Base-by-base conservation (phyloP, 2,329 filamentous ascomycete species). In the Microdochium paspali region DNA sequence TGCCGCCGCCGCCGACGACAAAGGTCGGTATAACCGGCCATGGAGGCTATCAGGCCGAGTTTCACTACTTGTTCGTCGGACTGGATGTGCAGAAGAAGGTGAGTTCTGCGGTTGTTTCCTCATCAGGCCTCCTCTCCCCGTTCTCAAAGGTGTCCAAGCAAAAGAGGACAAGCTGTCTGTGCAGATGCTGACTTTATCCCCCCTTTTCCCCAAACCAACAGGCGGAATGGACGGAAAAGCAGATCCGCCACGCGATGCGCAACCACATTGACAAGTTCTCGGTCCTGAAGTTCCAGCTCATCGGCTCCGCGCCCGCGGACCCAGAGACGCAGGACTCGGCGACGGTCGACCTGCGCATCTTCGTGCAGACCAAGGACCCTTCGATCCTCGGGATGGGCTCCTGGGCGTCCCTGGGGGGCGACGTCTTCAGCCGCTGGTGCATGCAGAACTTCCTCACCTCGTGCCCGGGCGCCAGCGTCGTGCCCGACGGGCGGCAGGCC, bases 1-100 rank as follows among this genome's bases (percentile, higher is more conserved):
- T 60, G 7, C 61, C 64, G 26, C 63, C 64, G 13, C 63, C 63
- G 18, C 58, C 63, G 13, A 66, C 64, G 1, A 66, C 63, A 18
- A 65, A 65, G 50, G 53, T 64, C 13, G 63, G 60, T 18, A 60
- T 66, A 44, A 65, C 64, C 52, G 63, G 63, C 39, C 49, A 53
- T 10, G 62, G 57, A 24, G 64, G 63, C 30, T 66, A 58, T 47
- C 59, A 64, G 30, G 59, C 55, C 7, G 60, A 64, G 46, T 47
- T 25, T 15, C 46, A 47, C 39, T 32, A 43, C 30, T 28, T 28
- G 20, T 43, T 43, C 15, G 32, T 42, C 32, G 46, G 46, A 4
- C 35, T 47, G 24, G 46, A 47, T 24, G 30, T 42, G 12, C 30
- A 47, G 25, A 25, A 43, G 24, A 47, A 49, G 53, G 40, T 40